Base-by-base conservation (phyloP, 2,329 filamentous ascomycete genomes). In the Pseudocercospora cruenta region DNA sequence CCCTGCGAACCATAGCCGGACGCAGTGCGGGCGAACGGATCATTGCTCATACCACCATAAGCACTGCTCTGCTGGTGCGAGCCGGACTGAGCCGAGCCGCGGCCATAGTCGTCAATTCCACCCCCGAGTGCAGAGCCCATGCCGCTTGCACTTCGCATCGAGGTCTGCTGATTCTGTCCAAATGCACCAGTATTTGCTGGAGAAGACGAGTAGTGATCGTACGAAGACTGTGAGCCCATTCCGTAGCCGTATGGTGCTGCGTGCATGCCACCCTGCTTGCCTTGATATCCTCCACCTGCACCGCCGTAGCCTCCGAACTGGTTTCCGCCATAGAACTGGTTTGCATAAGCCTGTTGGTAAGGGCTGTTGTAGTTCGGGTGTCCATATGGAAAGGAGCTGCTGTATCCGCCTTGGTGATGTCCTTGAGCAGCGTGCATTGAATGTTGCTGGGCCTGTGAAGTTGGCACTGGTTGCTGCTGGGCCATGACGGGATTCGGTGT, bases 401-500 rank as follows among this genome's bases (percentile, higher is more conserved):
- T 78, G 70, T 86, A 84, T 63, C 80, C 83, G 68, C 78, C 80
- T 72, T 85, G 84, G 70, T 81, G 77, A 33, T 73, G 71, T 33
- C 64, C 68, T 68, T 80, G 78, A 22, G 78, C 80, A 16, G 59
- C 59, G 60, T 74, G 73, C 67, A 70, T 70, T 26, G 70, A 67
- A 49, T 74, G 75, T 60, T 73, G 71, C 61, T 72, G 70, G 67
- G 80, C 78, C 58, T 85, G 85, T 68, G 85, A 83, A 58, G 67
- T 63, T 6, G 70, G 69, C 19, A 67, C 65, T 21, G 81, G 81
- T 62, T 81, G 80, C 69, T 87, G 85, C 66, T 86, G 85, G 60
- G 85, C 84, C 66, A 87, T 79, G 47, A 90, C 85, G 28, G 94
- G 93, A 81, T 96, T 95, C 39, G 94, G 94, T 2, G 94, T 97